phyloP scores from a whole-genome alignment of 2,329 filamentous ascomycete species.

The Cytospora chrysosperma region DNA sequence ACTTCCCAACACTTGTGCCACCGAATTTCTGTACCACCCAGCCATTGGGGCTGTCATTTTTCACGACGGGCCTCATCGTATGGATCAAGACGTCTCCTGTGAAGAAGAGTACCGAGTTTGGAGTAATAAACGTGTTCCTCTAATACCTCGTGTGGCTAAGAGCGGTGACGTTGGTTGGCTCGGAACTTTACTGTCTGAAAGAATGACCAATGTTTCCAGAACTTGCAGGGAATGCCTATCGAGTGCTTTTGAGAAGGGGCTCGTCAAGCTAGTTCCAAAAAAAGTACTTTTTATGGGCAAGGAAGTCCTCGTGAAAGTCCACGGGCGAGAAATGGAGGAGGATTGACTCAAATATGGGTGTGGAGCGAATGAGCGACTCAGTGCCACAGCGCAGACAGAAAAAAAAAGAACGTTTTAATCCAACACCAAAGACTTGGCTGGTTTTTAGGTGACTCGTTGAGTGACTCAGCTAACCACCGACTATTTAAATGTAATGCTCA shows the following conservation, averaged over 20 bases:
- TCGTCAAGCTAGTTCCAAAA: background rate
- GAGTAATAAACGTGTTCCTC: background rate
- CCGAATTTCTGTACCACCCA: constrained; percentile 97
- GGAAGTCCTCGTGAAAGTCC: constrained; percentile 1
- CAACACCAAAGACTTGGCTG: background rate
- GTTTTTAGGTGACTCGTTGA: background rate
- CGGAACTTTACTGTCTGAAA: background rate
- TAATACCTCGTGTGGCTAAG: background rate
- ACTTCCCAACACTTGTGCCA: constrained; percentile 94
- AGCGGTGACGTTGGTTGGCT: background rate
- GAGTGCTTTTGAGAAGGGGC: background rate
- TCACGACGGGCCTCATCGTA: constrained; percentile 30
- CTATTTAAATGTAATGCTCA: background rate
- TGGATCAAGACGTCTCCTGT: background rate
- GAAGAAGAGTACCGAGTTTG: background rate
- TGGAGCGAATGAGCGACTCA: constrained; percentile 8
- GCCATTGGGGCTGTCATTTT: constrained; percentile 40
- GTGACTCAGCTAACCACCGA: background rate
- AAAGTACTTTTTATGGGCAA: background rate
- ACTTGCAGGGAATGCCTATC: background rate
- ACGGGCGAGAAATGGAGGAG: constrained; percentile 2
- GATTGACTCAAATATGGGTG: constrained; percentile 13
- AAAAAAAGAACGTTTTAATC: background rate
- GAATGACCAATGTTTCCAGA: background rate
- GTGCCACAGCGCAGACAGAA: too few relatives aligned